Conservation (phyloP, 2,329 filamentous ascomycete species). For the Diaporthe sp. region DNA sequence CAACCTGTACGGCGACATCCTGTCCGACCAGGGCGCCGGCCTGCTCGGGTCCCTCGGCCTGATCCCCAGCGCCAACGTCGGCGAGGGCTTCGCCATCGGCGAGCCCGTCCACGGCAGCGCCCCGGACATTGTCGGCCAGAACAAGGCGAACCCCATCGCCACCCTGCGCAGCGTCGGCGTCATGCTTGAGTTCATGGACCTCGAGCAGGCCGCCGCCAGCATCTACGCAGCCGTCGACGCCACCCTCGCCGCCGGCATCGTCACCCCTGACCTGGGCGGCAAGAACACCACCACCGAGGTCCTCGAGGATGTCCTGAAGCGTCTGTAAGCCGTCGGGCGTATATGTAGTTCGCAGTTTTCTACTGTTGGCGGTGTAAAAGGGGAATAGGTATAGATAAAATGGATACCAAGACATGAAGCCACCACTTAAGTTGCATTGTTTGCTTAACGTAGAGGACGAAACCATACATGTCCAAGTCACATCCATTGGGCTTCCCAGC, state of each 20-base stretch:
- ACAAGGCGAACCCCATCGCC: conserved; percentile 96
- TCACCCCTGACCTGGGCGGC: conserved; percentile 93
- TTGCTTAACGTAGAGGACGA: not conserved
- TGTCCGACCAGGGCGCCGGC: conserved; percentile 94
- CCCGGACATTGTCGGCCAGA: conserved; percentile 93
- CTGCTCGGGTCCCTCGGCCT: conserved; percentile 93
- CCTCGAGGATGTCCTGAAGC: conserved; percentile 85
- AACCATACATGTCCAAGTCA: not conserved
- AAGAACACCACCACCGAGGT: conserved; percentile 89
- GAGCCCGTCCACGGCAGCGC: conserved; percentile 98
- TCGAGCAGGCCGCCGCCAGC: conserved; percentile 86
- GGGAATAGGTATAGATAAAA: conserved; percentile 33
- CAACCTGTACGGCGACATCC: conserved; percentile 96
- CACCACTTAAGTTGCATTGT: not conserved
- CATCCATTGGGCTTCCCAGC: not conserved
- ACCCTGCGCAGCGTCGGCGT: conserved; percentile 91
- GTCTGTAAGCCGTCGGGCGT: conserved; percentile 68
- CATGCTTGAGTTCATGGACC: conserved; percentile 96
- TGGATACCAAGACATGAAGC: conserved; percentile 29
- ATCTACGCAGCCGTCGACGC: conserved; percentile 95
- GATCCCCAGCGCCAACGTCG: conserved; percentile 95
- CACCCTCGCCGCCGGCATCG: conserved; percentile 85
- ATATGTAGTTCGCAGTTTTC: not conserved
- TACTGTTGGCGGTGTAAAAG: not conserved
- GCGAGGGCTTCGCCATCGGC: conserved; percentile 93